Percentiles rank a stretch among this genome's conserved stretches.
phyloP scores from a whole-genome alignment of 768 basidiomycete species.

The Suillus bovinus region DNA sequence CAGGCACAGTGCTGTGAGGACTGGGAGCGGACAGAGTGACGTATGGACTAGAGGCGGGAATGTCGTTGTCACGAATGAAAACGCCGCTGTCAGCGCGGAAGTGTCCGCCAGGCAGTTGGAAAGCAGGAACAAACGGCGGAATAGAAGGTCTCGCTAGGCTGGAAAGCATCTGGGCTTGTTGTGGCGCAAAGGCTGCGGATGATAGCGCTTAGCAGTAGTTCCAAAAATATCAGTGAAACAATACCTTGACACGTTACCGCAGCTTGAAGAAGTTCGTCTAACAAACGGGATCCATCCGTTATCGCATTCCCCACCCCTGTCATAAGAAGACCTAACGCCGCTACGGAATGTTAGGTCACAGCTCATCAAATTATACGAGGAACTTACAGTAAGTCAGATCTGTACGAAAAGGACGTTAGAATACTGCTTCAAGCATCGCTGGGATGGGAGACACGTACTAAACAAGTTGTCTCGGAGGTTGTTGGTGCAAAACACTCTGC shows the following conservation, averaged over 20 bases:
- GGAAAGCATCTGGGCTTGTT: conserved; percentile 51
- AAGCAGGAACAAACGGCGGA: not conserved
- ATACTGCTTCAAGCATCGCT: not conserved
- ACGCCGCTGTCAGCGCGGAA: not conserved
- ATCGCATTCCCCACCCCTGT: conserved; percentile 30
- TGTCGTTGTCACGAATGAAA: not conserved
- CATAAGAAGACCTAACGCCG: conserved; percentile 61
- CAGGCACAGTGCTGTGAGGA: conserved; percentile 3
- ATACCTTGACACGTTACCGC: conserved; percentile 61
- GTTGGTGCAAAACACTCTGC: conserved; percentile 72
- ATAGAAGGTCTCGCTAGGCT: conserved; percentile 12
- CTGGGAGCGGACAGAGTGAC: not conserved
- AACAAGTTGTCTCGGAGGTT: conserved; percentile 64
- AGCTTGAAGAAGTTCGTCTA: conserved; percentile 44
- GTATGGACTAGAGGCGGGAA: not conserved
- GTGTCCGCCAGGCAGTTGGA: not conserved
- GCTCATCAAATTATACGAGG: conserved; percentile 9
- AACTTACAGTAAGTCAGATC: conserved; percentile 38
- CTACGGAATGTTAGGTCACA: conserved; percentile 30
- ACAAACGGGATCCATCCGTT: conserved; percentile 33
- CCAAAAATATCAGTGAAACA: conserved; percentile 10
- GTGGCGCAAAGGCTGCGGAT: conserved; percentile 58
- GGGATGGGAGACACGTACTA: conserved; percentile 43
- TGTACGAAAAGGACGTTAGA: conserved; percentile 18
- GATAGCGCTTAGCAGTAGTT: conserved; percentile 7